phyloP scores from a whole-genome alignment of 2,329 filamentous ascomycete genomes.

The Colletotrichum australisinense region DNA sequence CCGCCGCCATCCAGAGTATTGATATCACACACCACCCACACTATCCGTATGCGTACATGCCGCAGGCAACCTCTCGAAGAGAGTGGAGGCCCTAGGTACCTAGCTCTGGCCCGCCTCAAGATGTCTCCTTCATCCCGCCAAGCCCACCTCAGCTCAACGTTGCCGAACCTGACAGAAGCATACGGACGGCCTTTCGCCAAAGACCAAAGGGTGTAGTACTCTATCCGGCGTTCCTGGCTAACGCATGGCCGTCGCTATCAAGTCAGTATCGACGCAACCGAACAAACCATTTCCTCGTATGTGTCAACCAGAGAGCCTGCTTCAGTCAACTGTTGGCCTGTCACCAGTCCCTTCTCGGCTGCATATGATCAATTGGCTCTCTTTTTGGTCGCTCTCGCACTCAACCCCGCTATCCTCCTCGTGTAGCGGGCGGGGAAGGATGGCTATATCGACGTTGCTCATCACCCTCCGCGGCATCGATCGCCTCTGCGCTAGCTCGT shows the following conservation, averaged over 20 bases:
- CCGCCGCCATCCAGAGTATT: not conserved
- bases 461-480: slow-evolving; percentile 1
- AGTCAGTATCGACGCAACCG: slow-evolving; percentile 17
- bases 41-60: not conserved
- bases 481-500: slow-evolving; percentile 20
- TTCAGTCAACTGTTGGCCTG: not conserved
- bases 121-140: slow-evolving; percentile 3
- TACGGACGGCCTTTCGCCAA: not conserved
- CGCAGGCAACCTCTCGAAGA: not conserved
- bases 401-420: slow-evolving; percentile 18
- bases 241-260: slow-evolving; percentile 11
- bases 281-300: slow-evolving; percentile 22
- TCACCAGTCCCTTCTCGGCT: slow-evolving; percentile 12
- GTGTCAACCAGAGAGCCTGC: slow-evolving; percentile 5
- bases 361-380: slow-evolving; percentile 20
- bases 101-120: not conserved
- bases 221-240: slow-evolving; percentile 29
- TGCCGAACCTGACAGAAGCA: slow-evolving; percentile 18
- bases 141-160: not conserved
- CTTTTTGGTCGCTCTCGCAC: slow-evolving; percentile 15
- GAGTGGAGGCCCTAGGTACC: not conserved
- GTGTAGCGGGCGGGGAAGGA: not conserved
- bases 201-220: slow-evolving; percentile 22
- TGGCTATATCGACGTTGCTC: not conserved
- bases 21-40: not conserved